These are phyloP conservation scores for Rubroboletus pulcherrimus DNA, from an alignment of 768 basidiomycete genomes.

Conservation along the genomic window DNA sequence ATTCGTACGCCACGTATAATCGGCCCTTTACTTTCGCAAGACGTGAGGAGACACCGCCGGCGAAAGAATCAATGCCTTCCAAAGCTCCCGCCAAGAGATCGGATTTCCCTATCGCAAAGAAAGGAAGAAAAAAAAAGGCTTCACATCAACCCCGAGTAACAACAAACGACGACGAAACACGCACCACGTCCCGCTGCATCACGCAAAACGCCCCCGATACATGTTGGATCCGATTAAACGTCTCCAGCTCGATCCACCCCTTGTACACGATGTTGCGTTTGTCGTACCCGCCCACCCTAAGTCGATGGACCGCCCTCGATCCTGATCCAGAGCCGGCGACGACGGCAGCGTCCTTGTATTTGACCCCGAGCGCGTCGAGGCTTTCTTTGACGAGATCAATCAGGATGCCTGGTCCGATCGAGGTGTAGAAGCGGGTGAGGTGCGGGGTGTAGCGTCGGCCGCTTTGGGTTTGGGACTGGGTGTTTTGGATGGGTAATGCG, in stretches of 20 bases:
- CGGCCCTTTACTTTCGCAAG: conserved; percentile 17
- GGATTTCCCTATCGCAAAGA: conserved; percentile 57
- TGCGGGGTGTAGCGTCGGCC: conserved; percentile 71
- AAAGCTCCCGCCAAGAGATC: conserved; percentile 73
- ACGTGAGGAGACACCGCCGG: conserved; percentile 58
- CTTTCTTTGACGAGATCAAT: conserved; percentile 52
- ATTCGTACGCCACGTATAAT: neutral
- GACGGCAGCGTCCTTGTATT: conserved; percentile 42
- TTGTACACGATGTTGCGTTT: conserved; percentile 60
- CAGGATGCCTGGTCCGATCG: conserved; percentile 50
- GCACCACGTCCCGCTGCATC: conserved; percentile 65
- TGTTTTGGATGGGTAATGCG: neutral
- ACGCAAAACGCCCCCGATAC: conserved; percentile 60
- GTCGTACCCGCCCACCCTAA: conserved; percentile 71
- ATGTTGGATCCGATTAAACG: conserved; percentile 48
- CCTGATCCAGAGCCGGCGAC: conserved; percentile 7
- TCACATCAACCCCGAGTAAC: neutral
- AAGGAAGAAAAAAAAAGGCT: neutral
- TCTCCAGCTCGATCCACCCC: conserved; percentile 72
- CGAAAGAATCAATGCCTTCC: conserved; percentile 59
- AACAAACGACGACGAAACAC: conserved; percentile 18
- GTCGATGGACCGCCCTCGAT: conserved; percentile 24
- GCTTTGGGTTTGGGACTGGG: conserved; percentile 77
- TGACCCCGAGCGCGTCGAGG: conserved; percentile 46
- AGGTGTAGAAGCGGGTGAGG: conserved; percentile 78